phyloP scores from a whole-genome alignment of 208 protist genomes.

The Trypanosoma brucei region DNA sequence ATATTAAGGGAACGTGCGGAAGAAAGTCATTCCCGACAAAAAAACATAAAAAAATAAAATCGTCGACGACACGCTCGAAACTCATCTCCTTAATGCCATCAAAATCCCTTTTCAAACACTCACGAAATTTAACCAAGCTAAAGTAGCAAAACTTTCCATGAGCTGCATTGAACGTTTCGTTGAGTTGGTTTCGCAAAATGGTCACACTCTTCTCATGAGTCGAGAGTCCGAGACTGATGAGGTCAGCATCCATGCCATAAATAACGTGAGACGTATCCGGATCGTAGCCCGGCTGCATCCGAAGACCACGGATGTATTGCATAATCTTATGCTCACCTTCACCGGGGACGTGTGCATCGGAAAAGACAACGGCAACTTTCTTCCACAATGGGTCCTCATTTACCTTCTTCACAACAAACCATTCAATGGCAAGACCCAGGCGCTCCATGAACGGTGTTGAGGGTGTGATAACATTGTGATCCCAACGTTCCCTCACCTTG shows the following conservation, averaged over 20 bases:
- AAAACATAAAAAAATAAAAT: conserved; percentile 99
- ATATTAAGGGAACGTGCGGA: conserved; percentile 96
- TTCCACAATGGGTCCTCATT: conserved; percentile 92
- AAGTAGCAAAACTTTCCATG: conserved; percentile 87
- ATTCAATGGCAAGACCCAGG: conserved; percentile 87
- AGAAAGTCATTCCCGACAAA: conserved; percentile 99
- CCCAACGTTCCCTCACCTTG: conserved; percentile 79
- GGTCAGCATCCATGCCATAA: conserved; percentile 99
- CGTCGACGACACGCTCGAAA: conserved; percentile 97
- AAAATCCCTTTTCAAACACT: conserved; percentile 80
- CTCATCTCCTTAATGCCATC: conserved; percentile 66
- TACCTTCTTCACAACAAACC: conserved; percentile 94
- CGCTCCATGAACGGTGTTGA: conserved; percentile 99
- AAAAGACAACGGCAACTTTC: conserved; percentile 93
- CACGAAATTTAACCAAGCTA: conserved; percentile 69
- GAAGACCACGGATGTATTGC: conserved; percentile 89
- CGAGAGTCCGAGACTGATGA: conserved; percentile 98
- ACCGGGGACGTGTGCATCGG: conserved; percentile 95
- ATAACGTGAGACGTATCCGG: conserved; percentile 96
- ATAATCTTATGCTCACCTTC: conserved; percentile 97
- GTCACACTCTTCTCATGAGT: conserved; percentile 98
- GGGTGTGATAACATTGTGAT: conserved; percentile 99
- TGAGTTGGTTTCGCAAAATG: conserved; percentile 97
- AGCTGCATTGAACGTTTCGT: conserved; percentile 75
- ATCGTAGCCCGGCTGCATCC: conserved; percentile 92